Percentiles rank a stretch among this genome's conserved stretches.
These are phyloP conservation scores for Apiospora arundinis DNA, from an alignment of 2,329 filamentous ascomycete genomes.

Conservation along the genomic window DNA sequence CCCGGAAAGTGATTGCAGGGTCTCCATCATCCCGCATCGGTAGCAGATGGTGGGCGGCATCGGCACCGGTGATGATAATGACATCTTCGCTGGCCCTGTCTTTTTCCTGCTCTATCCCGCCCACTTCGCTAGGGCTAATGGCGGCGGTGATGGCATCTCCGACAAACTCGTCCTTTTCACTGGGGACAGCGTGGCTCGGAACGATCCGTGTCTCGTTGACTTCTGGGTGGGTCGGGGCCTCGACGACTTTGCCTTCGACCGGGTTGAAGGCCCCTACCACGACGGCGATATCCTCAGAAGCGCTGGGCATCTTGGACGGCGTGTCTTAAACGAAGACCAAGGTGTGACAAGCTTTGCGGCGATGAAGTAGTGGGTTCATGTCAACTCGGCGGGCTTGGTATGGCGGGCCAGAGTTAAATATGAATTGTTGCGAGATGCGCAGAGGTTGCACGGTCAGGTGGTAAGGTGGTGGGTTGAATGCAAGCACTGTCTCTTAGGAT, in stretches of 20 bases:
- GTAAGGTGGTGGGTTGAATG: too few relatives aligned
- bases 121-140: constrained; percentile 29
- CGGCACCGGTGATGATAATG: constrained; percentile 58
- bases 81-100: constrained; percentile 44
- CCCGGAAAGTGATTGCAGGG: constrained; percentile 57
- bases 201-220: constrained; percentile 40
- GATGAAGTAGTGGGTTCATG: neutral
- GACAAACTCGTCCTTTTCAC: constrained; percentile 24
- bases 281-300: constrained; percentile 29
- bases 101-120: constrained; percentile 34
- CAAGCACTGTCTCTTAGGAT: neutral
- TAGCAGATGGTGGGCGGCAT: constrained; percentile 56
- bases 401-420: neutral
- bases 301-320: constrained; percentile 4
- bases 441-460: neutral
- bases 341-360: neutral
- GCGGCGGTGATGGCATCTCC: constrained; percentile 34
- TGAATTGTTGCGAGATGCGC: neutral
- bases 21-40: constrained; percentile 61
- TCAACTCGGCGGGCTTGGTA: neutral
- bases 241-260: constrained; percentile 38
- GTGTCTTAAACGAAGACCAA: neutral
- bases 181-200: constrained; percentile 23
- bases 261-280: constrained; percentile 37
- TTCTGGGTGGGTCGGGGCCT: constrained; percentile 36